These are phyloP conservation scores for Hansfordia pulvinata DNA, from an alignment of 2,329 filamentous ascomycete genomes.

Conservation along the genomic window DNA sequence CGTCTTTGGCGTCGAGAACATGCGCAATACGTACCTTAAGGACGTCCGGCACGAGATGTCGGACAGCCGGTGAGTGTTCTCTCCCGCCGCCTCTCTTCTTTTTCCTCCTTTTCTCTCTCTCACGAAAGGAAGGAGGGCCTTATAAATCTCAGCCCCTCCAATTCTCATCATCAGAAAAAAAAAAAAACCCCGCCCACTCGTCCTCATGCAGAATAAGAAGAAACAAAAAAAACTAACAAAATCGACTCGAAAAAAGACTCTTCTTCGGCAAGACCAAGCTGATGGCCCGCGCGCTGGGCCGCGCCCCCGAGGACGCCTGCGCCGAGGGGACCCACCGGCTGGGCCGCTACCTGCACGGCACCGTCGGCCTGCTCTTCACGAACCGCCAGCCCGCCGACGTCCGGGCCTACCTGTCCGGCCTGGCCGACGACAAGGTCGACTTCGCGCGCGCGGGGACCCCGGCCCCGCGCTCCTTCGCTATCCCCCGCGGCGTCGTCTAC, in stretches of 20 bases:
- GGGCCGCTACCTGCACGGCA: slow-evolving; percentile 57
- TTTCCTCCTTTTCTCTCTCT: slow-evolving; percentile 1
- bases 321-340: slow-evolving; percentile 66
- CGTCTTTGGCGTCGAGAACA: slow-evolving; percentile 89
- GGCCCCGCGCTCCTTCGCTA: slow-evolving; percentile 61
- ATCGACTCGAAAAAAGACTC: slow-evolving; percentile 54
- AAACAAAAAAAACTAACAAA: slow-evolving; percentile 8
- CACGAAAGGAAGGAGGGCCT: too few relatives aligned
- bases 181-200: too few relatives aligned
- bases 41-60: slow-evolving; percentile 72
- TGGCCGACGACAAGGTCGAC: slow-evolving; percentile 67
- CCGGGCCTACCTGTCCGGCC: slow-evolving; percentile 56
- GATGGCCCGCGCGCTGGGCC: slow-evolving; percentile 89
- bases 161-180: slow-evolving; percentile 1
- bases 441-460: slow-evolving; percentile 78
- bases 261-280: slow-evolving; percentile 99
- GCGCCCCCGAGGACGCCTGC: slow-evolving; percentile 62
- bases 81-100: too few relatives aligned
- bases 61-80: slow-evolving; percentile 58
- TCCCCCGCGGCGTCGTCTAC: slow-evolving; percentile 76
- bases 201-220: too few relatives aligned
- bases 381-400: slow-evolving; percentile 58
- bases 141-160: too few relatives aligned
- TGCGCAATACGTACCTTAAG: slow-evolving; percentile 95
- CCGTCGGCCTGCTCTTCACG: slow-evolving; percentile 84